These are phyloP conservation scores for Sanghuangporus baumii DNA, from an alignment of 1,284 basidiomycete species.

Conservation along the genomic window DNA sequence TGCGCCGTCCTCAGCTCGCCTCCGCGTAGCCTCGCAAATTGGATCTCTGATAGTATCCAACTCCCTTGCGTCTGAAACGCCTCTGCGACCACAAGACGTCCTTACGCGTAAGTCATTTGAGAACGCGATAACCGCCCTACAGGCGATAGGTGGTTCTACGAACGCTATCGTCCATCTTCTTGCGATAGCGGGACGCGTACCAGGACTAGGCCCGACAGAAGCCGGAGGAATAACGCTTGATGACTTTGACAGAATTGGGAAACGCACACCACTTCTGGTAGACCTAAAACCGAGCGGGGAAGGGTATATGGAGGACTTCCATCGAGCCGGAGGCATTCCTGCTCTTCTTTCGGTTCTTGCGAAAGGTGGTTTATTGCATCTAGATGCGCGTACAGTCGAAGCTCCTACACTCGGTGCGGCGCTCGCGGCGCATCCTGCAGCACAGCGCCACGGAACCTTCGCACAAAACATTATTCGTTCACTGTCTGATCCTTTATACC, in stretches of 20 bases:
- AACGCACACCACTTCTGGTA: conserved; percentile 33
- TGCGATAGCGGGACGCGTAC: conserved; percentile 34
- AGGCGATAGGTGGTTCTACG: conserved; percentile 36
- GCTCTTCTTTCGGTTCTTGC: conserved; percentile 23
- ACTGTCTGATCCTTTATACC: conserved; percentile 24
- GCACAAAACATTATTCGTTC: conserved; percentile 27
- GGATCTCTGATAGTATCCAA: conserved; percentile 22
- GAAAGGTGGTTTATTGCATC: conserved; percentile 22
- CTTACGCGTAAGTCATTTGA: conserved; percentile 34
- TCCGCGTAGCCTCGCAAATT: conserved; percentile 28
- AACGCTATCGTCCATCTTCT: conserved; percentile 38
- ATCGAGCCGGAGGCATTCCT: conserved; percentile 36
- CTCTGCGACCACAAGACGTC: conserved; percentile 31
- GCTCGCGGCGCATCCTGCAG: conserved; percentile 20
- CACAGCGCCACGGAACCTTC: conserved; percentile 11
- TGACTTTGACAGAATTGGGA: conserved; percentile 33
- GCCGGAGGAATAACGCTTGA: conserved; percentile 28
- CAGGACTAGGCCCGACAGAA: conserved; percentile 25
- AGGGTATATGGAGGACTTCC: conserved; percentile 38
- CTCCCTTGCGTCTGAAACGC: conserved; percentile 17
- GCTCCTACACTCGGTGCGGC: conserved; percentile 30
- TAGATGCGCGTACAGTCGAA: conserved; percentile 29
- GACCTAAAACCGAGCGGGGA: conserved; percentile 37
- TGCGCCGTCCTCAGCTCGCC: conserved; percentile 27
- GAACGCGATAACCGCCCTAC: conserved; percentile 36